Evolutionary conservation across 345 rosid genomes (phyloP).

Genomic region (Eucalyptus rudis): DNA sequence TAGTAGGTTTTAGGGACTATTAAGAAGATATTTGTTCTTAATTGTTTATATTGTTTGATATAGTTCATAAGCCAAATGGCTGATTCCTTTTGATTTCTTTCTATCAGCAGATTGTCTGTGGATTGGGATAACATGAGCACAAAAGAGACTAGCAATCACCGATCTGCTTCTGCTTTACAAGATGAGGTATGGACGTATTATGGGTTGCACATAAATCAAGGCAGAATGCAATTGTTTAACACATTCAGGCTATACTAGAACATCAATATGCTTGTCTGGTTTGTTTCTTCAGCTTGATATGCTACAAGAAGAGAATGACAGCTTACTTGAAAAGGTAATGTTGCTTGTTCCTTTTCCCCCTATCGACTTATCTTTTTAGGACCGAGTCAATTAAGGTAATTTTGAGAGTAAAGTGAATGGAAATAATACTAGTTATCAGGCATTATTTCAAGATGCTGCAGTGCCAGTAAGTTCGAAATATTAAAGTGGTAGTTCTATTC

Average conservation of each 20-base stretch:
- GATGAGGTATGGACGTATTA: slow-evolving; percentile 49
- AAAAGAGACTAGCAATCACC: slow-evolving; percentile 39
- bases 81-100: neutral
- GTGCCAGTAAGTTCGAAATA: neutral
- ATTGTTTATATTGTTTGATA: neutral
- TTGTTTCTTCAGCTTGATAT: slow-evolving; percentile 46
- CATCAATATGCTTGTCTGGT: neutral
- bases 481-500: neutral
- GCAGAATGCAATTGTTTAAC: neutral
- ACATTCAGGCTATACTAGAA: neutral
- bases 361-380: neutral
- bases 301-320: slow-evolving; percentile 15
- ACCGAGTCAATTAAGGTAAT: neutral
- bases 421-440: neutral
- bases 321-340: slow-evolving; percentile 6
- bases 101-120: slow-evolving; percentile 25
- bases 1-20: neutral
- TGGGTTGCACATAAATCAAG: neutral
- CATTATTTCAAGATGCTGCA: neutral
- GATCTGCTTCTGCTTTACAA: slow-evolving; percentile 59
- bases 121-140: slow-evolving; percentile 43
- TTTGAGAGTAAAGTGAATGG: neutral
- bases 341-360: neutral
- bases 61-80: neutral
- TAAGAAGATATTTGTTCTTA: neutral